Percentiles rank a stretch among this genome's conserved stretches.
Conservation (phyloP, 1,284 basidiomycete genomes). For the Flammula alnicola region DNA sequence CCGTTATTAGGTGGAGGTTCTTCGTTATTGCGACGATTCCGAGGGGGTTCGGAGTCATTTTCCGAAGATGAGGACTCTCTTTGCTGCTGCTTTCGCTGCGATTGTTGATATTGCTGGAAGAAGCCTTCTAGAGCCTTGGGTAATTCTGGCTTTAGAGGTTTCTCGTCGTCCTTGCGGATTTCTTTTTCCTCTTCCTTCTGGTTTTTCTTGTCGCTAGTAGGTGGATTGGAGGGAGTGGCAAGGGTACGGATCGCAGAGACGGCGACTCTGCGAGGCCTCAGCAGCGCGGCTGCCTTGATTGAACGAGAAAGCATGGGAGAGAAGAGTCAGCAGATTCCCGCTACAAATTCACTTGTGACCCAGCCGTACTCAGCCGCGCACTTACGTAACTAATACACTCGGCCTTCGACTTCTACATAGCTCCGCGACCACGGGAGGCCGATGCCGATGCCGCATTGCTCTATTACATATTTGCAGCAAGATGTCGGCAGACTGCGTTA, state of each 20-base stretch:
- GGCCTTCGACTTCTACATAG: no score
- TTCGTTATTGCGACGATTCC: conserved; percentile 42
- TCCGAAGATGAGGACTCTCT: conserved; percentile 37
- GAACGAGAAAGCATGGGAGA: conserved; percentile 44
- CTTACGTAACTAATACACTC: no score
- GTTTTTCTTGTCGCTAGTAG: conserved; percentile 19
- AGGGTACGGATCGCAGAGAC: conserved; percentile 38
- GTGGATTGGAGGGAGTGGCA: conserved; percentile 31
- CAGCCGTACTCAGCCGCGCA: no score
- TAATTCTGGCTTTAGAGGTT: conserved; percentile 39
- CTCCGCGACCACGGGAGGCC: no score
- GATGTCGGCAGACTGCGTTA: no score
- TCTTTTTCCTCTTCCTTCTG: conserved; percentile 47
- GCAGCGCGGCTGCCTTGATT: conserved; percentile 36
- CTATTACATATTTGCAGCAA: no score
- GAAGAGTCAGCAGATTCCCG: conserved; percentile 12
- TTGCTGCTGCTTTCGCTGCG: conserved; percentile 45
- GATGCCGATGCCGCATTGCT: no score
- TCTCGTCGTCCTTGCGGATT: conserved; percentile 35
- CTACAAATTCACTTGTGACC: background rate
- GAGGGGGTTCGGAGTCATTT: conserved; percentile 41
- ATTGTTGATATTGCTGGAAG: conserved; percentile 69
- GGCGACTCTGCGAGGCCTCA: conserved; percentile 29
- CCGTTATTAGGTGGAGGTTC: conserved; percentile 53
- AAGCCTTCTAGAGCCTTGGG: conserved; percentile 78